A percentile compares a stretch with the other conserved stretches of the same genome.
phyloP scores from a whole-genome alignment of 176 grass and related monocot genomes.

The Melocanna baccifera region DNA sequence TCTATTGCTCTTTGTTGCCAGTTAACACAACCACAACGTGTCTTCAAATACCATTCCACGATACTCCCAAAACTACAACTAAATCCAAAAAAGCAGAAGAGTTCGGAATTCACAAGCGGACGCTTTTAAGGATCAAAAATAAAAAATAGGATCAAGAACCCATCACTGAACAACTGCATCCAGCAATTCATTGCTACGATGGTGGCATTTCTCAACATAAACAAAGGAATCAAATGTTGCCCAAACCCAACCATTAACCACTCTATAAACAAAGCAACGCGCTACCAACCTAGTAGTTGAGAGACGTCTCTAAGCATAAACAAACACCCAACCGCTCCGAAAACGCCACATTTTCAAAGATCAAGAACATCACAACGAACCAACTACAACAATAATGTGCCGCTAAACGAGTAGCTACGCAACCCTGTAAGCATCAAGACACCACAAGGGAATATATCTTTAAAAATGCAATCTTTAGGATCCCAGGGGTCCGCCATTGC shows the following conservation, averaged over 20 bases:
- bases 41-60: background rate
- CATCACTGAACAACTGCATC: background rate
- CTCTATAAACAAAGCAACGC: conserved; percentile 23
- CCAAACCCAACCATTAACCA: conserved; percentile 24
- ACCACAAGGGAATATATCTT: conserved; percentile 13
- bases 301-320: conserved; percentile 23
- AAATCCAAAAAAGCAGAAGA: background rate
- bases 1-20: background rate
- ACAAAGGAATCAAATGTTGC: conserved; percentile 9
- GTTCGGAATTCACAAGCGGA: background rate
- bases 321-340: conserved; percentile 16
- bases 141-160: background rate
- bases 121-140: background rate
- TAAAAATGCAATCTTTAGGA: conserved; percentile 20
- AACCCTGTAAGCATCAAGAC: conserved; percentile 35
- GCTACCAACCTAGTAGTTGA: conserved; percentile 36
- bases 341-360: conserved; percentile 29
- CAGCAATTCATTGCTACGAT: background rate
- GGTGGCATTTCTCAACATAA: conserved; percentile 6
- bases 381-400: conserved; percentile 41
- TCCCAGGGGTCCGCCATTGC: conserved; percentile 18
- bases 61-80: background rate
- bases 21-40: background rate
- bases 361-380: conserved; percentile 33
- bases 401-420: conserved; percentile 23